Evolutionary conservation across 805 yeast genomes (phyloP), one percentile per base, ranked within the genome.

Genomic region (Hanseniaspora lachancei): DNA sequence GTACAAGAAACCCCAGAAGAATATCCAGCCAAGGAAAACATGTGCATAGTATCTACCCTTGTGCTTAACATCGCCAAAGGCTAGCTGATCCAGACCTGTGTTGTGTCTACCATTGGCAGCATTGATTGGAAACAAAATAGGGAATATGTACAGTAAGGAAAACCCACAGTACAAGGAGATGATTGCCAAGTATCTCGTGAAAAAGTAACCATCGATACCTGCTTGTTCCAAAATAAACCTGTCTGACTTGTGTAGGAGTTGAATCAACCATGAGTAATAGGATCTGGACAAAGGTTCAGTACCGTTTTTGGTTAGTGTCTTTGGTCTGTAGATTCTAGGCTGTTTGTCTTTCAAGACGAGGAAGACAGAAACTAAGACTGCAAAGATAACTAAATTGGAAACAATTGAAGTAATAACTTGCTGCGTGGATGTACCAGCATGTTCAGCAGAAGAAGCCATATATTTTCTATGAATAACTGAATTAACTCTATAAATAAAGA

Each of bases 161-260:
- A 80, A 70, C 1, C 80, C 73, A 57, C 81, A 78, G 42, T 80
- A 65, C 6, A 72, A 58, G 13, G 78, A 71, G 59, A 87, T 71
- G 39, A 84, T 63, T 50, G 78, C 74, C 32, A 93, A 68, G 65
- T 85, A 93, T 60, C 98, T 75, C 59, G 89, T 70, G 67, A 89
- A 91, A 65, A 93, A 82, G 71, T 86, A 91, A 5, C 96, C 97
- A 66, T 91, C 97, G n/a, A 91, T 66, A 18, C 97, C 97, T 21
- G 93, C 84, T 63, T 91, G 95, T 60, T 83, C 81, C 58, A 91
- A 79, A 55, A 89, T 74, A 64, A 86, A 86, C 49, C 84, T 72
- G 56, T 86, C 89, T 0, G 87, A 79, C 64, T 85, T 82, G 49
- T 76, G 70, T 50, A 86, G 62, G 32, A 91, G 65, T 7, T 82